Evolutionary conservation across 345 rosid genomes (phyloP).

Genomic region (Bruguiera sexangula): DNA sequence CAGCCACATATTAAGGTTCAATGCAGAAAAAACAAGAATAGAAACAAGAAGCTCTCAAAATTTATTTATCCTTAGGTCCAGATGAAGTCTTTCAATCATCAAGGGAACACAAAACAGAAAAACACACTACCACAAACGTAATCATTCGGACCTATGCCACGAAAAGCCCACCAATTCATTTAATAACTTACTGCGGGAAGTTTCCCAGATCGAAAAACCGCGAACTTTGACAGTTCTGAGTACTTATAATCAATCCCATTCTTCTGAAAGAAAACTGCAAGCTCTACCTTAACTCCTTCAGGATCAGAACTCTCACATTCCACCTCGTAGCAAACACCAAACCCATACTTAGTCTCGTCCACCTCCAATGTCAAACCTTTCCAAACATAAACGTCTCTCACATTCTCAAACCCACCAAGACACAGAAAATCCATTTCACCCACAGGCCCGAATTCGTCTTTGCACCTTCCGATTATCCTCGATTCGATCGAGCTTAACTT

Average conservation of each 20-base stretch:
- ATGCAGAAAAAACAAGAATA: too few relatives aligned
- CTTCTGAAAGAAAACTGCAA: constrained; percentile 55
- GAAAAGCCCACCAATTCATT: background rate
- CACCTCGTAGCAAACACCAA: constrained; percentile 69
- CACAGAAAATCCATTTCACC: constrained; percentile 51
- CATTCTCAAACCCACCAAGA: constrained; percentile 84
- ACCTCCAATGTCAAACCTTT: constrained; percentile 69
- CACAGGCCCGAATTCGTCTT: constrained; percentile 59
- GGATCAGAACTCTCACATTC: constrained; percentile 84
- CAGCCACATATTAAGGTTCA: too few relatives aligned
- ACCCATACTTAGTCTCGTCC: constrained; percentile 70
- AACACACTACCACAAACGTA: background rate
- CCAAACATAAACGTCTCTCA: constrained; percentile 65
- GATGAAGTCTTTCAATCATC: too few relatives aligned
- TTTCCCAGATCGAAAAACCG: constrained; percentile 65
- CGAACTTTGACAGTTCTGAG: constrained; percentile 75
- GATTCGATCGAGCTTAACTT: constrained; percentile 42
- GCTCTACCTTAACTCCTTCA: constrained; percentile 54
- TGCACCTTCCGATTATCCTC: constrained; percentile 61
- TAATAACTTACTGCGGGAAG: constrained; percentile 48
- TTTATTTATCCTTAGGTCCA: too few relatives aligned
- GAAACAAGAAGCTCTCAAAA: too few relatives aligned
- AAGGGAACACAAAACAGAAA: too few relatives aligned
- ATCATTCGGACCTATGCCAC: background rate
- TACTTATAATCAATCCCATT: constrained; percentile 52